Evolutionary conservation across 2,329 filamentous ascomycete genomes (phyloP), one percentile per base, ranked within the genome.

Genomic region (Esteya vermicola): DNA sequence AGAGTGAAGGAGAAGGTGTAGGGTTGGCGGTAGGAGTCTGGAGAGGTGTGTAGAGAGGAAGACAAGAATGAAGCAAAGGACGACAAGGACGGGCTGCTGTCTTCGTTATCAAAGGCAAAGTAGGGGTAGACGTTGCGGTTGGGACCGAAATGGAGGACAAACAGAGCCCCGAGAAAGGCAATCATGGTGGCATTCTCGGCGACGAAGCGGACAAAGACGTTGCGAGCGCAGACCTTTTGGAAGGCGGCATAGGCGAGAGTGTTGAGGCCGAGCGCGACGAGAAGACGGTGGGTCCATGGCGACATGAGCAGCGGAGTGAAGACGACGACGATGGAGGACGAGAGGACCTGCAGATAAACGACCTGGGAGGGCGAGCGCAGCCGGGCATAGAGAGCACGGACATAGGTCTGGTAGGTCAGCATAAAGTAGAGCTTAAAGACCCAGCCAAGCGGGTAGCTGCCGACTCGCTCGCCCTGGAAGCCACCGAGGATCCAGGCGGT

Each of bases 61-160:
- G 9, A 4, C 19, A 4, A 10, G 25, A n/a, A 4, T 6, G 21
- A 4, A 14, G 3, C 20, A 9, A 16, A 23, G 7, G 21, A 2
- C 13, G 33, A 6, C 6, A n/a, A 9, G n/a, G 22, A n/a, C n/a
- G 23, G n/a, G 14, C 9, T 46, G 19, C 50, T 48, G 39, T 53
- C 52, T 32, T 57, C 55, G 19, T 58, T 57, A 38, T 76, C 73
- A 54, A 81, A 81, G 22, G 75, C 68, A 50, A 81, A 80, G 53
- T 81, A 81, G 2, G 77, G 77, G 53, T 81, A 81, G 26, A 80
- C 72, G 50, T 77, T 64, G 54, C 75, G 74, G 60, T 81, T 81
- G 46, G 68, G 61, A 28, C 77, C 77, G 51, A 75, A 79, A 54
- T 81, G 77, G 41, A 81, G 57, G 18, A 80, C 75, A 19, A 77